These are phyloP conservation scores for Anthoceros angustus DNA, from an alignment of 225 moss, liverwort and hornwort species.

Conservation along the genomic window DNA sequence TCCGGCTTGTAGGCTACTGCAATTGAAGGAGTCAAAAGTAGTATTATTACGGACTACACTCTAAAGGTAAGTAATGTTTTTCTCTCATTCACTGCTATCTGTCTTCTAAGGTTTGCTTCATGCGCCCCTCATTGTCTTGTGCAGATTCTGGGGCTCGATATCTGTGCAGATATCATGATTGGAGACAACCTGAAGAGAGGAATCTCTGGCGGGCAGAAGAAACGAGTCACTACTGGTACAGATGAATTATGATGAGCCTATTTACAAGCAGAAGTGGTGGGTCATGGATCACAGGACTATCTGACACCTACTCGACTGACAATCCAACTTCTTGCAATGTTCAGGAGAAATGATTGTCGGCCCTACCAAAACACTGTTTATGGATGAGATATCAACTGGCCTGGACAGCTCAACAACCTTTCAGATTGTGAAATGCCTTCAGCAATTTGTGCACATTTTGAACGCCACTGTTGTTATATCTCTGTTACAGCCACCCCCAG, in stretches of 20 bases:
- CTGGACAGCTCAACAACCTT: slow-evolving; percentile 55
- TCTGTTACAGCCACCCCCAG: slow-evolving; percentile 70
- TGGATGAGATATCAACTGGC: slow-evolving; percentile 64
- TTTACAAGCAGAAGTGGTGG: background rate
- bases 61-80: slow-evolving; percentile 31
- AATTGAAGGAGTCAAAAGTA: slow-evolving; percentile 31
- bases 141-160: slow-evolving; percentile 73
- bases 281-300: background rate
- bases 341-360: slow-evolving; percentile 68
- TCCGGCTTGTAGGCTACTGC: slow-evolving; percentile 32
- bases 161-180: slow-evolving; percentile 56
- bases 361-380: slow-evolving; percentile 48
- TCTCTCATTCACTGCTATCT: background rate
- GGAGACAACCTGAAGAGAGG: slow-evolving; percentile 72
- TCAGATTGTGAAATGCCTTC: slow-evolving; percentile 58
- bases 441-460: slow-evolving; percentile 57
- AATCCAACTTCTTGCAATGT: background rate
- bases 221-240: slow-evolving; percentile 65
- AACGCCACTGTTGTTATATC: slow-evolving; percentile 77
- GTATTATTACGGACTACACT: slow-evolving; percentile 40
- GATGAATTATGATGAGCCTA: too few relatives aligned
- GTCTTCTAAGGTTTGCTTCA: too few relatives aligned
- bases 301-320: background rate
- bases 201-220: slow-evolving; percentile 85
- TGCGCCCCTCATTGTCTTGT: background rate